Evolutionary conservation across 768 basidiomycete species (phyloP).

Genomic region (Amylocystis lapponica): DNA sequence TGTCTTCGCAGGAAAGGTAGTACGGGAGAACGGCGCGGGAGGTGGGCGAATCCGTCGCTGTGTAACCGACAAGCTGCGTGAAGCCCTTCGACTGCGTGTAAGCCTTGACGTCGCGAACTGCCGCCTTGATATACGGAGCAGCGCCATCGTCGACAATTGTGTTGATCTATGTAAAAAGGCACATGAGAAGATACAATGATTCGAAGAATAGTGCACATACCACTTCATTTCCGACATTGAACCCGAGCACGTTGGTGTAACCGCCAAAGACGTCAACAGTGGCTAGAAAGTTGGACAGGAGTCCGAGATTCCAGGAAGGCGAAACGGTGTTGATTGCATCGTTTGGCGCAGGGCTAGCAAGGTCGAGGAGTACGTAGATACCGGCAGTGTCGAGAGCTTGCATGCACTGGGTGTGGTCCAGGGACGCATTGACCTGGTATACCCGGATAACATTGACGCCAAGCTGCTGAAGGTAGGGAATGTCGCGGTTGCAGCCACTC

Average conservation of each 20-base stretch:
- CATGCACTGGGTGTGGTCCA: slow-evolving; percentile 2
- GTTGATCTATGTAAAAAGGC: neutral
- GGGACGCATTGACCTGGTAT: slow-evolving; percentile 2
- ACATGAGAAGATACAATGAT: neutral
- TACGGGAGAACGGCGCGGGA: neutral
- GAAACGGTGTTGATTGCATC: neutral
- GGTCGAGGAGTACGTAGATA: slow-evolving; percentile 1
- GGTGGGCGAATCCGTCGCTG: slow-evolving; percentile 1
- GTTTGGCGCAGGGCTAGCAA: slow-evolving; percentile 1
- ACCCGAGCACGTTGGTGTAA: slow-evolving; percentile 2
- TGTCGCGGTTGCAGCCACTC: neutral
- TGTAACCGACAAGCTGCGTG: slow-evolving; percentile 2
- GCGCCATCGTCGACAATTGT: neutral
- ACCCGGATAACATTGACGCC: slow-evolving; percentile 3
- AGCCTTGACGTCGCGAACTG: slow-evolving; percentile 1
- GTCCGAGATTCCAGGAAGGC: slow-evolving; percentile 1
- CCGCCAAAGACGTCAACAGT: neutral
- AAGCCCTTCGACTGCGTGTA: neutral
- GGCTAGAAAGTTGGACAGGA: neutral
- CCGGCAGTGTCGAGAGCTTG: neutral
- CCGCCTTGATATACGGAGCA: slow-evolving; percentile 3
- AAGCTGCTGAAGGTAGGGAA: slow-evolving; percentile 3
- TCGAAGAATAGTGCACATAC: neutral
- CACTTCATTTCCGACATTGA: slow-evolving; percentile 2
- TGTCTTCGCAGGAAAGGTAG: slow-evolving; percentile 2